Evolutionary conservation across 1,139 yeast genomes (phyloP), one percentile per base, ranked within the genome.

Genomic region (Saccharomyces hybrid): DNA sequence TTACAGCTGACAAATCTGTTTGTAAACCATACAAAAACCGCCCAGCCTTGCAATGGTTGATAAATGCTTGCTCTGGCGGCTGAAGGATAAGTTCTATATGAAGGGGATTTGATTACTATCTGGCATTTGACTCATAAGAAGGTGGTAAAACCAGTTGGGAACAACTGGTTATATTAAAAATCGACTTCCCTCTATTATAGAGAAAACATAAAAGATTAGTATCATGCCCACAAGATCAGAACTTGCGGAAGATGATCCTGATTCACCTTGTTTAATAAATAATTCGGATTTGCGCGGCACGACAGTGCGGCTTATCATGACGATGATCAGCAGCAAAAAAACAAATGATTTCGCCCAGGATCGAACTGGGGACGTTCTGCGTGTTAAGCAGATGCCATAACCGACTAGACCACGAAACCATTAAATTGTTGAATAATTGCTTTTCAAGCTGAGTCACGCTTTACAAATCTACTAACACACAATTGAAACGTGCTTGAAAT

Each of bases 321-420:
- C 34, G 6, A 31, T 3, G 2, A 29, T 9, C 14, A 31, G 34
- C 34, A 31, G 3, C 38, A 64, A 55, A 5, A 32, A 19, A 32
- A 32, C 57, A 6, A 67, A 67, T 89, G 96, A 87, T 86, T 87
- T 82, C 86, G 89, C 96, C 96, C 97, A 88, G 97, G 96, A 86
- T 89, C 96, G 97, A 89, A 89, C 96, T 88, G 96, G 96, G 96
- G 96, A 89, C 96, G 91, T 88, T 86, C 91, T 86, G 96, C 96
- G 96, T 88, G 96, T 88, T 88, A 88, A 87, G 96, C 96, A 88
- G 91, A 86, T 86, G 96, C 95, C 96, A 88, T 88, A 81, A 88
- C 96, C 96, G 76, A 88, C 96, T 88, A 88, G 96, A 88, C 96
- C 96, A 88, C 88, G 83, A 78, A 78, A 79, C 83, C 82, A 68